Base-by-base conservation (phyloP, 2,329 filamentous ascomycete species). In the Xylariaceae sp. region DNA sequence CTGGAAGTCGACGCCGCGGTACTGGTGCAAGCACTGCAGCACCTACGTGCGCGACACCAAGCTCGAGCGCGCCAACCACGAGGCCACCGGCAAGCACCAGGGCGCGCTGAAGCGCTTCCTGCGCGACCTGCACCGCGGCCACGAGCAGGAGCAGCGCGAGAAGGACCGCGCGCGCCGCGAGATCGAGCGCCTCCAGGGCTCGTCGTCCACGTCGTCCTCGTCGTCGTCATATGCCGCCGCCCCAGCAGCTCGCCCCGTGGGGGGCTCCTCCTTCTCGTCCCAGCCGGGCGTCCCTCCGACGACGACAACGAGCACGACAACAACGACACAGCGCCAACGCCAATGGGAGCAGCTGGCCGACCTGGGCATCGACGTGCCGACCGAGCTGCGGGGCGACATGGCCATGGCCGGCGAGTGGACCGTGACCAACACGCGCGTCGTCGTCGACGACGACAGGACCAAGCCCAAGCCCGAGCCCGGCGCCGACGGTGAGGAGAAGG, bases 21-120 rank as follows among this genome's bases (percentile, higher is more conserved):
- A 94, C 65, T 96, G 89, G 88, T 98, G 92, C 75, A 96, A 96
- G 61, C 86, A 94, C 68, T 98, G 92, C 74, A 77, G 78, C 55
- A 76, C 75, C 55, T 96, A 80, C 61, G 84, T 98, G 31, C 84
- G 86, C 61, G 92, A 98, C 67, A 95, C 89, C 15, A 80, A 86
- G 47, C 77, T 95, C 59, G 89, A 94, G 59, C 83, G 81, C 49
- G 72, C 79, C 45, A 90, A 95, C 61, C 89, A 95, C 63, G 89
- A 95, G 61, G 76, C 83, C 17, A 94, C 86, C 0, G 80, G 67
- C 11, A 87, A 81, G 57, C 89, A 95, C 59, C 87, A 94, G 63
- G 75, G 77, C 52, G 81, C 75, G 44, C 76, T 96, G 40, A 93
- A 94, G 63, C 85, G 90, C 33, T 92, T 89, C 47, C 72, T 98